Conservation (phyloP, 768 basidiomycete species). For the Xanthoconium purpureum region DNA sequence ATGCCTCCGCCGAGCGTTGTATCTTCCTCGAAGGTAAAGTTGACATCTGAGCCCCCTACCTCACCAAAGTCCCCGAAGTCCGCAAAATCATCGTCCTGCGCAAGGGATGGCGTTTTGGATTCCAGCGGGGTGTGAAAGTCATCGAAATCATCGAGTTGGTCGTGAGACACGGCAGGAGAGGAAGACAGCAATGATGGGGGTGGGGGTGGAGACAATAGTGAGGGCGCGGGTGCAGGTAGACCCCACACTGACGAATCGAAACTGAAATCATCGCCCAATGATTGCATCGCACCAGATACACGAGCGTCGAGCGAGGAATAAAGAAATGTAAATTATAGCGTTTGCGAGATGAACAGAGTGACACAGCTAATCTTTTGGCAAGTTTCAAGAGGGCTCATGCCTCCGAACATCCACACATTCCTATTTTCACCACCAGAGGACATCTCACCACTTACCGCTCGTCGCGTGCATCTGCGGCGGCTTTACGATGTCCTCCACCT, state of each 20-base stretch:
- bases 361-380: background rate
- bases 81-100: conserved; percentile 72
- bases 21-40: conserved; percentile 39
- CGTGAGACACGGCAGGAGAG: conserved; percentile 29
- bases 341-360: background rate
- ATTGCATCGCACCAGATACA: conserved; percentile 13
- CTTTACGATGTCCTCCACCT: conserved; percentile 74
- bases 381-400: conserved; percentile 10
- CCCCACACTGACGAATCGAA: conserved; percentile 78
- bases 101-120: conserved; percentile 40
- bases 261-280: conserved; percentile 70
- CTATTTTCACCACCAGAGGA: conserved; percentile 60
- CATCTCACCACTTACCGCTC: conserved; percentile 48
- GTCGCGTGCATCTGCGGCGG: conserved; percentile 71
- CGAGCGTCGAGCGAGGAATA: background rate
- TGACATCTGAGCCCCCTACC: conserved; percentile 38
- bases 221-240: conserved; percentile 36
- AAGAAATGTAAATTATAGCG: conserved; percentile 4
- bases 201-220: conserved; percentile 28
- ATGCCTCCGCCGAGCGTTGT: conserved; percentile 12
- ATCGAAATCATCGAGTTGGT: conserved; percentile 52
- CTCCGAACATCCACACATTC: conserved; percentile 41
- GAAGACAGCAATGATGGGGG: conserved; percentile 20
- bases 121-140: conserved; percentile 47
- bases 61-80: conserved; percentile 89